Evolutionary conservation across 768 basidiomycete genomes (phyloP).

Genomic region (Psilocybe tampanensis): DNA sequence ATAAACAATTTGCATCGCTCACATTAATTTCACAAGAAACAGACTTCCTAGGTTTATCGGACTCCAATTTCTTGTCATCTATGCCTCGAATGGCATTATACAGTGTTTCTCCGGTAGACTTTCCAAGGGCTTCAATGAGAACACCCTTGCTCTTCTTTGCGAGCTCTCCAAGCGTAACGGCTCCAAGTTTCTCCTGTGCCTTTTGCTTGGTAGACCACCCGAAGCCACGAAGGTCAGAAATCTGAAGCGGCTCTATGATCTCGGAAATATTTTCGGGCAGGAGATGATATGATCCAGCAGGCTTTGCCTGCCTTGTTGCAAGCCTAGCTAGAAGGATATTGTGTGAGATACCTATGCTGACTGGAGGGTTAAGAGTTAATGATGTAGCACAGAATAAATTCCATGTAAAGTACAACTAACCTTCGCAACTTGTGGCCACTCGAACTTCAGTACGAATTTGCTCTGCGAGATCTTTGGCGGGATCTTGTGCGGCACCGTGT

Average conservation of each 20-base stretch:
- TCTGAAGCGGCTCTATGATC: constrained; percentile 68
- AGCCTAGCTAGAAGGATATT: constrained; percentile 93
- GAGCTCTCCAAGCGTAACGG: constrained; percentile 70
- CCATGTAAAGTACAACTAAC: constrained; percentile 40
- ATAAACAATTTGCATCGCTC: no score
- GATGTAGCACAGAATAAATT: background rate
- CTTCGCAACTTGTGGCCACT: constrained; percentile 83
- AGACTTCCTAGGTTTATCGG: constrained; percentile 84
- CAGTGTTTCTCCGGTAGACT: constrained; percentile 79
- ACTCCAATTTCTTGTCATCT: constrained; percentile 79
- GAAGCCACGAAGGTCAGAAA: constrained; percentile 87
- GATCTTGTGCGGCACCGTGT: constrained; percentile 44
- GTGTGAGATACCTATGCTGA: constrained; percentile 89
- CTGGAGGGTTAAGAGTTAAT: constrained; percentile 37
- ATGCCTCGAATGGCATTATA: constrained; percentile 84
- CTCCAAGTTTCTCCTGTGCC: constrained; percentile 77
- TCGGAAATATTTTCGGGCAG: constrained; percentile 48
- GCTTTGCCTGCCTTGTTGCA: constrained; percentile 90
- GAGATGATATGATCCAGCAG: constrained; percentile 84
- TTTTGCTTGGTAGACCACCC: constrained; percentile 78
- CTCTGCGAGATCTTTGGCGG: constrained; percentile 80
- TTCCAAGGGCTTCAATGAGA: constrained; percentile 77
- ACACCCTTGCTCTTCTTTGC: constrained; percentile 59
- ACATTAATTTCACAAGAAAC: constrained; percentile 97
- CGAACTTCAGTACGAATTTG: constrained; percentile 76